These are phyloP conservation scores for Zymoseptoria pseudotritici DNA, from an alignment of 2,329 filamentous ascomycete genomes.

Conservation along the genomic window DNA sequence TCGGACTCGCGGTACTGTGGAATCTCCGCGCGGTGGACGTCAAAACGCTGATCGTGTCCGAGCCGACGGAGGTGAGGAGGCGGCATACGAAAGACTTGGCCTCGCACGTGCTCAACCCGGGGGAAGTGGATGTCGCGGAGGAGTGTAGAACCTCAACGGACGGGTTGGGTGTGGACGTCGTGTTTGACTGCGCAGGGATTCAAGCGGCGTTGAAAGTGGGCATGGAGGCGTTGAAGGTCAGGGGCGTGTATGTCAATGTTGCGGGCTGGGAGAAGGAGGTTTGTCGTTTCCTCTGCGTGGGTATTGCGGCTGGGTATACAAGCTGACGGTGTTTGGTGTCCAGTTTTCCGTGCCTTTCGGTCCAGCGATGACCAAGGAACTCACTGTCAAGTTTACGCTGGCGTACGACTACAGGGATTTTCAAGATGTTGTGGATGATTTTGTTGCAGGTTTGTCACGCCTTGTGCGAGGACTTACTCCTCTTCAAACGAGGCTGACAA, in stretches of 20 bases:
- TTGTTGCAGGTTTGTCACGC: conserved; percentile 1
- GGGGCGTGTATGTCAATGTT: conserved; percentile 19
- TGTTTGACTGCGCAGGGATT: conserved; percentile 20
- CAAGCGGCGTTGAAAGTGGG: conserved; percentile 10
- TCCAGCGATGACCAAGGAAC: conserved; percentile 15
- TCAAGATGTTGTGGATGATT: conserved; percentile 3
- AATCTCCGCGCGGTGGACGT: conserved; percentile 13
- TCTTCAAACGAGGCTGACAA: no score
- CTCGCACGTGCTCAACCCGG: conserved; percentile 14
- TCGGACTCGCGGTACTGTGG: conserved; percentile 17
- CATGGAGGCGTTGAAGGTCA: conserved; percentile 14
- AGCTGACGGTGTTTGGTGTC: conserved; percentile 7
- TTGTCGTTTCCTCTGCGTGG: not conserved
- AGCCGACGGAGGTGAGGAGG: conserved; percentile 14
- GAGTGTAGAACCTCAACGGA: conserved; percentile 8
- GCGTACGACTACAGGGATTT: conserved; percentile 16
- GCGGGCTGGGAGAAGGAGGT: conserved; percentile 19
- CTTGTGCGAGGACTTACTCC: no score
- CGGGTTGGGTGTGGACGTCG: conserved; percentile 14
- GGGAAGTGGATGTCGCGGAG: conserved; percentile 12
- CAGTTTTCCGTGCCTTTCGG: conserved; percentile 6
- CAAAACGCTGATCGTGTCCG: conserved; percentile 11
- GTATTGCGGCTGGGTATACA: not conserved
- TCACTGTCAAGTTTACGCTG: conserved; percentile 10
- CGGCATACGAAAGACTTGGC: conserved; percentile 11